These are phyloP conservation scores for Fusarium sp. DNA, from an alignment of 2,329 filamentous ascomycete species.

Conservation along the genomic window DNA sequence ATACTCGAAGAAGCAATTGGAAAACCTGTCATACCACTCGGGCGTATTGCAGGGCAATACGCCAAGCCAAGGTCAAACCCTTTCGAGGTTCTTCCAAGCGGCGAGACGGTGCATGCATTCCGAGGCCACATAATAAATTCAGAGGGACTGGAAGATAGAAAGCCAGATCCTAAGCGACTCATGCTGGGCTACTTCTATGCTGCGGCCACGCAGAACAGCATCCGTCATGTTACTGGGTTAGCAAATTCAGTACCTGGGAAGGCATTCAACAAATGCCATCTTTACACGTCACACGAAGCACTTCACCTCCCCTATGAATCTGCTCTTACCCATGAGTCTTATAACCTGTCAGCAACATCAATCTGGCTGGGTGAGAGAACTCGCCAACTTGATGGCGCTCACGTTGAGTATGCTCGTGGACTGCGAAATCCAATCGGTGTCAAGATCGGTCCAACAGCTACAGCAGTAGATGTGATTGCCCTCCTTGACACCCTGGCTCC, in stretches of 20 bases:
- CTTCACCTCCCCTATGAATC: background rate
- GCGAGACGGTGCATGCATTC: background rate
- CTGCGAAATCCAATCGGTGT: background rate
- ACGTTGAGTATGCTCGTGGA: background rate
- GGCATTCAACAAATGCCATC: background rate
- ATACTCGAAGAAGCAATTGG: background rate
- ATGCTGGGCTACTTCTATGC: background rate
- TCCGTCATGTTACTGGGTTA: background rate
- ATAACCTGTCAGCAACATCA: background rate
- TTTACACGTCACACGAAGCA: background rate
- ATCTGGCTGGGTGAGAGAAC: background rate
- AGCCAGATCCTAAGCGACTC: background rate
- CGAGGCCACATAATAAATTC: background rate
- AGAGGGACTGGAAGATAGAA: background rate
- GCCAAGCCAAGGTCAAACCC: background rate
- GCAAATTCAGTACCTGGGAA: background rate
- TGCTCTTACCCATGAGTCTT: background rate
- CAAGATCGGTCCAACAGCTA: background rate
- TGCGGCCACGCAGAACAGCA: background rate
- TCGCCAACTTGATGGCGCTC: background rate
- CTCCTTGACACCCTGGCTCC: background rate
- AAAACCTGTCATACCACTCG: background rate
- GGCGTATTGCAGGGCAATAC: background rate
- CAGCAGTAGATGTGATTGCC: background rate
- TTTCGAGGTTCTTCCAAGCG: background rate